phyloP scores from a whole-genome alignment of 208 protist genomes.

The Leishmania aethiopica region DNA sequence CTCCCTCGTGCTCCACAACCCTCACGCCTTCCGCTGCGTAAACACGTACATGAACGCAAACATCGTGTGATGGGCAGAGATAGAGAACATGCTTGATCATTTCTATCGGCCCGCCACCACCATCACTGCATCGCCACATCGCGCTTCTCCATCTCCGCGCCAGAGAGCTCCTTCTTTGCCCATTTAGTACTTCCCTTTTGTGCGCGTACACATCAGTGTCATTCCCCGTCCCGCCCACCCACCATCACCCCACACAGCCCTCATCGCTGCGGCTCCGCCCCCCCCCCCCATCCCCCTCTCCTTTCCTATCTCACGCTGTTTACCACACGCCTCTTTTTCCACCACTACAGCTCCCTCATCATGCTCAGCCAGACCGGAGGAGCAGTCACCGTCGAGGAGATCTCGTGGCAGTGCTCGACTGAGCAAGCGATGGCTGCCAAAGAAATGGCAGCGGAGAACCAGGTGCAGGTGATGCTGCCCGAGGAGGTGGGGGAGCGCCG shows the following conservation, averaged over 20 bases:
- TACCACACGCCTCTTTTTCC: background rate
- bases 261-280: background rate
- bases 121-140: background rate
- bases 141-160: background rate
- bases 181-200: background rate
- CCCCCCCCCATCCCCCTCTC: background rate
- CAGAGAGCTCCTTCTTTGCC: too few relatives aligned
- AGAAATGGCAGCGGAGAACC: background rate
- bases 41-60: background rate
- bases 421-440: background rate
- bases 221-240: background rate
- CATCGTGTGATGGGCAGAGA: background rate
- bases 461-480: slow-evolving; percentile 5
- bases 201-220: background rate
- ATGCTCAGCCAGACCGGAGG: background rate
- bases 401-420: background rate
- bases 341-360: background rate
- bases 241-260: background rate
- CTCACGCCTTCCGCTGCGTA: background rate
- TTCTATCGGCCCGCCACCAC: background rate
- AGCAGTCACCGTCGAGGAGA: background rate
- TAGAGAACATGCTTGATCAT: background rate
- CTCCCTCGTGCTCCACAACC: background rate
- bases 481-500: background rate
- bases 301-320: background rate